Conservation (phyloP, 345 rosid species). For the Sonneratia caseolaris region DNA sequence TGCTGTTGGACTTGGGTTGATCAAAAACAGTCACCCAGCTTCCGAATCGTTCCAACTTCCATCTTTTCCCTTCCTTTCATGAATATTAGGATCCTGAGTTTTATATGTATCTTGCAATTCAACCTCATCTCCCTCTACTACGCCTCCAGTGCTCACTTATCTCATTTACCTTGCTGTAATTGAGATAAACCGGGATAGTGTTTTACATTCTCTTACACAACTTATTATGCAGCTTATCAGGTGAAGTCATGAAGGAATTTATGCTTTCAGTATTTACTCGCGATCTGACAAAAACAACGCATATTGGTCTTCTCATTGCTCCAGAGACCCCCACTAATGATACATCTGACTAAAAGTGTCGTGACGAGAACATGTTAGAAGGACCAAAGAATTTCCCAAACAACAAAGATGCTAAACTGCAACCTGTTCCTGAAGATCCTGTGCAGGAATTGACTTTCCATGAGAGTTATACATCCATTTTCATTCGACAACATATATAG, state of each 20-base stretch:
- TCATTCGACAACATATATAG: slow-evolving; percentile 36
- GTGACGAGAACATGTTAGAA: slow-evolving; percentile 75
- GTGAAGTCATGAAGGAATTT: slow-evolving; percentile 26
- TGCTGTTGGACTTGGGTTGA: neutral
- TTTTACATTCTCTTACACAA: slow-evolving; percentile 28
- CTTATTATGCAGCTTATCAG: neutral
- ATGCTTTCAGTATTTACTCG: slow-evolving; percentile 60
- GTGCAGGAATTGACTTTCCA: slow-evolving; percentile 29
- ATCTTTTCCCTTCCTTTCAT: slow-evolving; percentile 9
- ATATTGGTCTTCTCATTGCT: slow-evolving; percentile 46
- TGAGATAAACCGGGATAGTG: slow-evolving; percentile 32
- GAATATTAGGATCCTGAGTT: slow-evolving; percentile 43
- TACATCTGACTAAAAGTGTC: slow-evolving; percentile 71
- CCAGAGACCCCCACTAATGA: slow-evolving; percentile 35
- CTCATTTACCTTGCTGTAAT: slow-evolving; percentile 61
- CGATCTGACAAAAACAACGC: slow-evolving; percentile 64
- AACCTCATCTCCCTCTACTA: slow-evolving; percentile 36
- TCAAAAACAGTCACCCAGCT: neutral
- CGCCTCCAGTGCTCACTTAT: slow-evolving; percentile 65
- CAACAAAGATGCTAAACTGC: slow-evolving; percentile 59
- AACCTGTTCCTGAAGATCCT: slow-evolving; percentile 74
- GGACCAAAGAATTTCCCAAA: slow-evolving; percentile 88
- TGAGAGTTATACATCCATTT: slow-evolving; percentile 36
- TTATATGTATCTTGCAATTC: slow-evolving; percentile 30
- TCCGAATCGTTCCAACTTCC: slow-evolving; percentile 5